Evolutionary conservation across 148 eudicot species (phyloP).

Genomic region (Rhododendron williamsianum): DNA sequence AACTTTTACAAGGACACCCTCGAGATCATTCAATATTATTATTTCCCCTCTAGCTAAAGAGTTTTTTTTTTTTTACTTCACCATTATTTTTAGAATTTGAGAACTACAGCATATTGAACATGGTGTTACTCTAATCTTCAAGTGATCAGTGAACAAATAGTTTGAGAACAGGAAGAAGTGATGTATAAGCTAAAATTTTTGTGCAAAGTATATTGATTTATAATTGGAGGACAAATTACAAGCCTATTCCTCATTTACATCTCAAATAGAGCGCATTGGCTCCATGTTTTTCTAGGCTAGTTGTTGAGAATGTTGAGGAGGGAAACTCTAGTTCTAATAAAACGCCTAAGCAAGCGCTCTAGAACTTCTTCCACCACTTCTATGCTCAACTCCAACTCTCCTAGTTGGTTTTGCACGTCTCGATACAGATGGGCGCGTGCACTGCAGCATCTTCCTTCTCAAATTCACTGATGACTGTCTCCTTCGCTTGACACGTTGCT

Average conservation of each 20-base stretch:
- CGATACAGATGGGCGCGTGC: background rate
- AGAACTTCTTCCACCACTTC: conserved; percentile 21
- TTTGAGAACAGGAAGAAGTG: background rate
- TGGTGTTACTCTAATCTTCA: background rate
- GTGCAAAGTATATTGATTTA: background rate
- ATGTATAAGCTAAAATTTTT: background rate
- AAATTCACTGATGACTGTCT: conserved; percentile 4
- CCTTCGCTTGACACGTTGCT: background rate
- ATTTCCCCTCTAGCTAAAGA: background rate
- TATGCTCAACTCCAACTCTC: conserved; percentile 12
- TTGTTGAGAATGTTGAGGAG: conserved; percentile 25
- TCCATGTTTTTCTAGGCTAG: background rate
- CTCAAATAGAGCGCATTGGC: background rate
- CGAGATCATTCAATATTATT: background rate
- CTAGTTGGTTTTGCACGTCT: conserved; percentile 9
- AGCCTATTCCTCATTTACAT: background rate
- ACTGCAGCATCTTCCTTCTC: conserved; percentile 8
- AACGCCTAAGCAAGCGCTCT: conserved; percentile 17
- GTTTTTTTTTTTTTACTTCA: background rate
- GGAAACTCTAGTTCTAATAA: conserved; percentile 26
- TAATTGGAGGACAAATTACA: background rate
- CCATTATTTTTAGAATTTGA: background rate
- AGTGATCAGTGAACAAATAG: background rate
- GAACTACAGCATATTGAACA: background rate
- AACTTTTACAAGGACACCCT: background rate